Evolutionary conservation across 1,284 basidiomycete species (phyloP), one percentile per base, ranked within the genome.

Genomic region (Cryptococcus maquisensis): DNA sequence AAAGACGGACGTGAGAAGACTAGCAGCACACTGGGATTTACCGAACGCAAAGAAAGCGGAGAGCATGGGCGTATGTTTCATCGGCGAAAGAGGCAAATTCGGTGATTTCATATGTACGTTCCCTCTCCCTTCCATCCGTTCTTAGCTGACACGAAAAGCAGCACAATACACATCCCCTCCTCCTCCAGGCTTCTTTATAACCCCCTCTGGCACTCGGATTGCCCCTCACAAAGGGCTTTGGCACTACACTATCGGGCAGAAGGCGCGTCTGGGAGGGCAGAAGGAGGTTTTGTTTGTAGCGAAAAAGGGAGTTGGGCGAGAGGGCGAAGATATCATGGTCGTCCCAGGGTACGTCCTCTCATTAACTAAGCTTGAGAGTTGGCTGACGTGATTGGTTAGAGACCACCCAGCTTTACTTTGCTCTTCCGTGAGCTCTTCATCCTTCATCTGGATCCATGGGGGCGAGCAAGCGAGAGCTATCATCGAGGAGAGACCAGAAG

Each of bases 41-140:
- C 86, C 87, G 2, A 96, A 88, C 0, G 90, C 91, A 1, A 79
- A 82, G 2, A 81, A 90, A 51, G 81, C 80, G 21, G 95, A 98
- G 71, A 93, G 89, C 72, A 95, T 97, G 87, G 95, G 95, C 0
- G 82, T 98, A n/a, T 98, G 95, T 69, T 98, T 98, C 63, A 86
- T 98, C 8, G 95, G 94, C 13, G 83, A 93, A 74, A 83, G 86
- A 64, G 80, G 81, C 16, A 81, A 79, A 50, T 95, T 95, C 66
- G 80, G 81, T 42, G 77, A 83, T 15, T 95, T 93, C 68, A 74
- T 95, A 46, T 82, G 91, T 90, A 56, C 47, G 72, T 67, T 9
- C 3, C 24, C 23, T n/a, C n/a, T 21, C 42, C n/a, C 43, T 26
- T 8, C 32, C 18, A 38, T 26, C 21, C 28, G n/a, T n/a, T 36